Evolutionary conservation across 192 early-diverging fungal genomes (phyloP).

Genomic region (Geranomyces variabilis): DNA sequence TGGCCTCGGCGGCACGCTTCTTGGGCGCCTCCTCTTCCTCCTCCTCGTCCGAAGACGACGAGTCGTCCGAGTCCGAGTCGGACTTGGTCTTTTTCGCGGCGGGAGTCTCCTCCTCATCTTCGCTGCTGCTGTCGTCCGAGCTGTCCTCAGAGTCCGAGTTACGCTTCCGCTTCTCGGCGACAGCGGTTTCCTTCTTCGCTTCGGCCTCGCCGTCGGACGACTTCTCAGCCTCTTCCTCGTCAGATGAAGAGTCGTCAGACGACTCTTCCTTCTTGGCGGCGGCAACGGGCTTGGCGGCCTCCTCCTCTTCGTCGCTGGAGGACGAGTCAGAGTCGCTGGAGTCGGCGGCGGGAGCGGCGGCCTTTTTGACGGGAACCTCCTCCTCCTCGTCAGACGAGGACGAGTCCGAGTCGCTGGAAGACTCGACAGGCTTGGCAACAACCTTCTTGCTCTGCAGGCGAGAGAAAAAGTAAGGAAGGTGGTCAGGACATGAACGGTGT

Average conservation of each 20-base stretch:
- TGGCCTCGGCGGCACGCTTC: conserved; percentile 44
- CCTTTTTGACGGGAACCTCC: conserved; percentile 39
- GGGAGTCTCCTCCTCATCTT: conserved; percentile 55
- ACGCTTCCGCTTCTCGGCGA: conserved; percentile 34
- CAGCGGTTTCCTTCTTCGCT: conserved; percentile 22
- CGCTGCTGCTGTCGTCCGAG: conserved; percentile 39
- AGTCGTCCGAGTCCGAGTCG: conserved; percentile 46
- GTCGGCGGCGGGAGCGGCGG: conserved; percentile 50
- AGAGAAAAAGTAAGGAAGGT: not conserved
- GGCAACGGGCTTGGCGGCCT: conserved; percentile 35
- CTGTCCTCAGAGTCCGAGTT: conserved; percentile 27
- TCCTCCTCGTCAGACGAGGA: conserved; percentile 18
- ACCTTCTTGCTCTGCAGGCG: conserved; percentile 19
- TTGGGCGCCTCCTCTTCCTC: conserved; percentile 43
- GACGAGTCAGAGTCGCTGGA: conserved; percentile 46
- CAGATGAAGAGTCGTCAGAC: conserved; percentile 21
- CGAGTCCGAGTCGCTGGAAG: not conserved
- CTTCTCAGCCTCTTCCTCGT: conserved; percentile 34
- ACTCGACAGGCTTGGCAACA: conserved; percentile 12
- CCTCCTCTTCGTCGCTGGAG: conserved; percentile 41
- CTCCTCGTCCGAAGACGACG: conserved; percentile 29
- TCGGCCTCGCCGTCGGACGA: conserved; percentile 37
- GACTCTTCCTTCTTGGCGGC: conserved; percentile 38
- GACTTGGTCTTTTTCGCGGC: conserved; percentile 51
- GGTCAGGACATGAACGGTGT: not conserved